Percentiles rank a stretch among this genome's conserved stretches.
These are phyloP conservation scores for Aureobasidium sp. DNA, from an alignment of 2,329 filamentous ascomycete genomes.

Conservation along the genomic window DNA sequence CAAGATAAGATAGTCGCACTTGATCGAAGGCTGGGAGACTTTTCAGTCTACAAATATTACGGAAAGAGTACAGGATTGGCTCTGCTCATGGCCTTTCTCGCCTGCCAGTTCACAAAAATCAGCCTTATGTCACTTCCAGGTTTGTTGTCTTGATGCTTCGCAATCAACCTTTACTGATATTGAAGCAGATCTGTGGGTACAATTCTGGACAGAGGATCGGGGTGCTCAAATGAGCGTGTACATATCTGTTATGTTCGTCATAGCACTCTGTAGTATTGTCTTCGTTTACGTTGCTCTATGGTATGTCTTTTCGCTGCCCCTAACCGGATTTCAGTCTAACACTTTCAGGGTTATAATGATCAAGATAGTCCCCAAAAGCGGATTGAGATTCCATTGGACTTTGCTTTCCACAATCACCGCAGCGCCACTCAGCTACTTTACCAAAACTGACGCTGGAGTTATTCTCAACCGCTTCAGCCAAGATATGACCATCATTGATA, in stretches of 20 bases:
- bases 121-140: background rate
- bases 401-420: background rate
- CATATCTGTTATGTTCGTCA: background rate
- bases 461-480: constrained; percentile 31
- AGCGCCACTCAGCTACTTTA: background rate
- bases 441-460: background rate
- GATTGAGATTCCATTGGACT: background rate
- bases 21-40: background rate
- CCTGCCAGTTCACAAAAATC: background rate
- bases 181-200: background rate
- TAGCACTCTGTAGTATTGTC: background rate
- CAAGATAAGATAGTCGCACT: background rate
- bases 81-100: background rate
- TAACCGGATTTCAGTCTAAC: background rate
- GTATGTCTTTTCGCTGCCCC: background rate
- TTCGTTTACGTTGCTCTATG: background rate
- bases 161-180: background rate
- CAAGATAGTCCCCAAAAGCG: background rate
- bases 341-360: background rate
- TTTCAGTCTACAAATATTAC: background rate
- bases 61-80: background rate
- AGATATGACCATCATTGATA: constrained; percentile 40
- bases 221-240: background rate
- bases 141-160: background rate
- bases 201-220: background rate